A percentile compares a stretch with the other conserved stretches of the same genome.
phyloP scores from a whole-genome alignment of 1,284 basidiomycete species.

The Hypsizygus ulmarius region DNA sequence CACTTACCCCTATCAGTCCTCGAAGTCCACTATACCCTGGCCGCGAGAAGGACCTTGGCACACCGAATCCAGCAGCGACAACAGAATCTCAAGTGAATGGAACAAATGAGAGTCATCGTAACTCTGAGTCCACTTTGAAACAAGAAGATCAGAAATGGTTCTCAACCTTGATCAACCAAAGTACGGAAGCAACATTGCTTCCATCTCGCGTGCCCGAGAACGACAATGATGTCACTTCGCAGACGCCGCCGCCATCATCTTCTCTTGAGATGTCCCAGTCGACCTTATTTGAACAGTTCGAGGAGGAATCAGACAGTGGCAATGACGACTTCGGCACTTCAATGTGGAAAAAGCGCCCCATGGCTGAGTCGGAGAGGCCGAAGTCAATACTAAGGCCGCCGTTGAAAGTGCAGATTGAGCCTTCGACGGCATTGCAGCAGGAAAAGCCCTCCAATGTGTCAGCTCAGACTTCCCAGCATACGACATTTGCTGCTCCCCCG shows the following conservation, averaged over 20 bases:
- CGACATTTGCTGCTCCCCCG: constrained; percentile 21
- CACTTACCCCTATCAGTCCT: constrained; percentile 57
- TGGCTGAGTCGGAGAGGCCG: constrained; percentile 24
- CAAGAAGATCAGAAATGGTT: constrained; percentile 37
- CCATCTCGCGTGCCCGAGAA: constrained; percentile 13
- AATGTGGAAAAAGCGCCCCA: constrained; percentile 35
- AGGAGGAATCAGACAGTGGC: constrained; percentile 48
- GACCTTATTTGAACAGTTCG: constrained; percentile 19
- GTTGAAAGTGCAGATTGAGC: constrained; percentile 40
- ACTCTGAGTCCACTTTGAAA: constrained; percentile 36
- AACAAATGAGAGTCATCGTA: constrained; percentile 20
- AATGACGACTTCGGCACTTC: constrained; percentile 36
- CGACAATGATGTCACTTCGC: constrained; percentile 10
- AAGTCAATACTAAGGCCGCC: constrained; percentile 35
- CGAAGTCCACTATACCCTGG: constrained; percentile 38
- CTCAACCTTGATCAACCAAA: constrained; percentile 25
- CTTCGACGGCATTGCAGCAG: constrained; percentile 15
- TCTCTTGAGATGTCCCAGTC: constrained; percentile 18
- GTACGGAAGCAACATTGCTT: constrained; percentile 23
- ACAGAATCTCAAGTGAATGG: constrained; percentile 21
- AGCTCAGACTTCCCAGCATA: constrained; percentile 11
- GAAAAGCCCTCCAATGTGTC: constrained; percentile 12
- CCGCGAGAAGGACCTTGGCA: constrained; percentile 21
- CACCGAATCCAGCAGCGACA: constrained; percentile 23
- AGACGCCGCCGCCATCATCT: constrained; percentile 21